Conservation (phyloP, 2,329 filamentous ascomycete species). For the Blastomyces parvus region DNA sequence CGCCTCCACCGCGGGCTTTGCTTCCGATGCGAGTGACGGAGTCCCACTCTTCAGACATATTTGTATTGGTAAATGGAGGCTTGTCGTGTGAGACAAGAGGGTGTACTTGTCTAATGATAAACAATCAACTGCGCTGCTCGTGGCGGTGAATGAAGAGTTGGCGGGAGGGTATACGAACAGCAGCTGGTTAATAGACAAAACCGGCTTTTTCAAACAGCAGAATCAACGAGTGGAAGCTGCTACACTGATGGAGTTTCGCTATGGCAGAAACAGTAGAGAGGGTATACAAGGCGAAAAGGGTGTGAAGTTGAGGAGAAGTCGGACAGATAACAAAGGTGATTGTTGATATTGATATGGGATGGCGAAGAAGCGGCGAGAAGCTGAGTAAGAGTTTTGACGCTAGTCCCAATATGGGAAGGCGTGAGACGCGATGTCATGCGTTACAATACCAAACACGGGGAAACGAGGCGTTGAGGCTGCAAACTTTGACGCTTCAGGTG, state of each 20-base stretch:
- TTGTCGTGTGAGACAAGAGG: background rate
- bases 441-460: background rate
- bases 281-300: background rate
- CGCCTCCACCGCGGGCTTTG: conserved; percentile 62
- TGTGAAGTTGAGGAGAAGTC: background rate
- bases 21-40: conserved; percentile 84
- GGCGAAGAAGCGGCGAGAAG: conserved; percentile 6
- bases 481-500: no score
- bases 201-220: background rate
- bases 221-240: background rate
- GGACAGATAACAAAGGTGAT: background rate
- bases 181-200: background rate
- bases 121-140: background rate
- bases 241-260: background rate
- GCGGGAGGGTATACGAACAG: background rate
- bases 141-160: background rate
- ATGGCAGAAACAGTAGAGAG: background rate
- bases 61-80: background rate
- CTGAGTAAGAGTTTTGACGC: background rate
- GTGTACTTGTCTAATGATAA: background rate
- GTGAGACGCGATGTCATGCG: no score
- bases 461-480: background rate
- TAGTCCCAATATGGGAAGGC: conserved; percentile 4
- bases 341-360: conserved; percentile 2
- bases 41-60: conserved; percentile 64